Conservation (phyloP, 768 basidiomycete species). For the Pholiota conissans region DNA sequence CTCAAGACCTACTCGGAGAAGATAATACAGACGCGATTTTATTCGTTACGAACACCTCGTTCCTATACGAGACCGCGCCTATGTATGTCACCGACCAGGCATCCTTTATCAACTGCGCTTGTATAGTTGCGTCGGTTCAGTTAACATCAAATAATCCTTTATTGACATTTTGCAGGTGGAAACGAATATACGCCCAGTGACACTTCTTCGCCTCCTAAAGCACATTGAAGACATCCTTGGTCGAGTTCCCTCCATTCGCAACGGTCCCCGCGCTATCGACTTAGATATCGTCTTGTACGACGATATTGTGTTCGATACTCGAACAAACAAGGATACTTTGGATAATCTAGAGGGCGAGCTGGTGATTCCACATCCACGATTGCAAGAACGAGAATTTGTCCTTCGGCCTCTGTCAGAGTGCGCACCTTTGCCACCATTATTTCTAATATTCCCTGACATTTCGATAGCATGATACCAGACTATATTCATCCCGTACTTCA, state of each 20-base stretch:
- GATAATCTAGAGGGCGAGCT: slow-evolving; percentile 68
- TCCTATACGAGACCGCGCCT: slow-evolving; percentile 89
- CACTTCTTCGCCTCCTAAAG: slow-evolving; percentile 68
- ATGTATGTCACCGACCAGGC: slow-evolving; percentile 97
- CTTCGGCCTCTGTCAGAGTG: slow-evolving; percentile 87
- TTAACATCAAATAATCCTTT: neutral
- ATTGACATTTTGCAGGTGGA: slow-evolving; percentile 57
- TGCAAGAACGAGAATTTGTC: slow-evolving; percentile 90
- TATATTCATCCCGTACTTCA: slow-evolving; percentile 63
- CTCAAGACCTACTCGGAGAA: slow-evolving; percentile 27
- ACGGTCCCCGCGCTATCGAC: slow-evolving; percentile 90
- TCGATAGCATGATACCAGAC: slow-evolving; percentile 74
- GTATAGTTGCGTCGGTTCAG: too few relatives aligned
- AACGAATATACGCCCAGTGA: slow-evolving; percentile 62
- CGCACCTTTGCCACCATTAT: slow-evolving; percentile 26
- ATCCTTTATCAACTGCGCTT: slow-evolving; percentile 87
- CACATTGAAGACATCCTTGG: slow-evolving; percentile 73
- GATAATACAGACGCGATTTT: slow-evolving; percentile 19
- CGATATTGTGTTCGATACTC: slow-evolving; percentile 55
- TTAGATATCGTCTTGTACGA: slow-evolving; percentile 86
- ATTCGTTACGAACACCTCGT: slow-evolving; percentile 73
- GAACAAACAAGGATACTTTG: slow-evolving; percentile 38
- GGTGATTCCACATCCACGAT: slow-evolving; percentile 79
- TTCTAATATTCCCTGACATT: neutral
- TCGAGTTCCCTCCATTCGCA: slow-evolving; percentile 71